These are phyloP conservation scores for Leonotis leonurus DNA, from an alignment of 257 asterid species.

Conservation along the genomic window DNA sequence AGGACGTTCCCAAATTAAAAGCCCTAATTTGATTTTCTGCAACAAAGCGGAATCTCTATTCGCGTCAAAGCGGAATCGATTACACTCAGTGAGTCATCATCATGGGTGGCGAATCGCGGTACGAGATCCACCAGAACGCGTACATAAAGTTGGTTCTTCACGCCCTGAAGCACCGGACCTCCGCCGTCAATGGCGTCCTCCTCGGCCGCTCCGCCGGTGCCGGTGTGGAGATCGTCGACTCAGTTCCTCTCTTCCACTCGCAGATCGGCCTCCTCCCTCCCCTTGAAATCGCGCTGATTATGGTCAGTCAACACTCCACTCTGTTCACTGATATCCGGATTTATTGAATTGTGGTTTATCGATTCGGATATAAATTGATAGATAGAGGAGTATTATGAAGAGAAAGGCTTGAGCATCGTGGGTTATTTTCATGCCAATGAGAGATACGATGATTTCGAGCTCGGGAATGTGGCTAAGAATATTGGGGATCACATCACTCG, in stretches of 20 bases:
- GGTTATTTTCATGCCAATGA: conserved; percentile 97
- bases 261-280: conserved; percentile 91
- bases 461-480: conserved; percentile 68
- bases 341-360: neutral
- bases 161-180: conserved; percentile 72
- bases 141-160: conserved; percentile 91
- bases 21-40: conserved; percentile 6
- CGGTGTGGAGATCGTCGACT: conserved; percentile 69
- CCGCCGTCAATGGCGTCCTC: conserved; percentile 86
- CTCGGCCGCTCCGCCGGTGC: conserved; percentile 61
- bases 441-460: conserved; percentile 74
- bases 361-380: conserved; percentile 16
- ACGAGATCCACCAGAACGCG: conserved; percentile 83
- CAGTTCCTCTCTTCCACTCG: conserved; percentile 91
- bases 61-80: neutral
- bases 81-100: conserved; percentile 28
- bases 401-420: conserved; percentile 71
- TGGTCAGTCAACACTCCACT: conserved; percentile 37
- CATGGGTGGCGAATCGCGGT: conserved; percentile 75
- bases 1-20: neutral
- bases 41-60: neutral
- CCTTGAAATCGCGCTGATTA: conserved; percentile 83
- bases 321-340: neutral
- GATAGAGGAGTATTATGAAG: conserved; percentile 83
- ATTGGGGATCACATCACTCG: conserved; percentile 82